These are phyloP conservation scores for Teratosphaeria gauchensis DNA, from an alignment of 2,329 filamentous ascomycete species.

Conservation along the genomic window DNA sequence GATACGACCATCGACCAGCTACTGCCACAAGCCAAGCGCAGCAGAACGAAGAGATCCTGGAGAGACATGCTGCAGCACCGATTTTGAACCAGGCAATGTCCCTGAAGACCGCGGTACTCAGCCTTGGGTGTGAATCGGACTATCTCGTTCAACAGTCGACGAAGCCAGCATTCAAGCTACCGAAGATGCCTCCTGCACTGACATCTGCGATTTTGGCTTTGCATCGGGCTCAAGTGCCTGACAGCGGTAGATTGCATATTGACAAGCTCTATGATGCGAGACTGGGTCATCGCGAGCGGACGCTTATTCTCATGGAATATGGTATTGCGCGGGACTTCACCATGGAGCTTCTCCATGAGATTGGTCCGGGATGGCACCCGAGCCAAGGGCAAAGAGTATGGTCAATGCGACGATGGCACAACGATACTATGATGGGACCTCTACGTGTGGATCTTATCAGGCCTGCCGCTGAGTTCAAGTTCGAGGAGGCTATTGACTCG, in stretches of 20 bases:
- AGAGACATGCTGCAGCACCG: not conserved
- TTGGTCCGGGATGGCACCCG: not conserved
- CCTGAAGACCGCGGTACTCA: not conserved
- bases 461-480: not conserved
- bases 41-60: not conserved
- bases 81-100: not conserved
- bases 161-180: not conserved
- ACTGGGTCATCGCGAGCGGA: not conserved
- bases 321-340: not conserved
- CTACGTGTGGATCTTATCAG: not conserved
- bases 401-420: not conserved
- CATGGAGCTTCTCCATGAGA: not conserved
- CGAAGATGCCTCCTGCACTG: not conserved
- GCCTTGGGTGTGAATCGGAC: not conserved
- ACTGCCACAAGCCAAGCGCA: not conserved
- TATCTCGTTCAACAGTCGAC: not conserved
- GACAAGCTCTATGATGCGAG: not conserved
- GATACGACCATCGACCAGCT: not conserved
- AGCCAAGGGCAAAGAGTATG: not conserved
- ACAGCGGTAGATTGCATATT: not conserved
- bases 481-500: not conserved
- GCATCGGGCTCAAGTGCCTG: not conserved
- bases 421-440: not conserved
- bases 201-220: not conserved
- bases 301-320: not conserved